Conservation (phyloP, 257 asterid species). For the Solanum okadae region DNA sequence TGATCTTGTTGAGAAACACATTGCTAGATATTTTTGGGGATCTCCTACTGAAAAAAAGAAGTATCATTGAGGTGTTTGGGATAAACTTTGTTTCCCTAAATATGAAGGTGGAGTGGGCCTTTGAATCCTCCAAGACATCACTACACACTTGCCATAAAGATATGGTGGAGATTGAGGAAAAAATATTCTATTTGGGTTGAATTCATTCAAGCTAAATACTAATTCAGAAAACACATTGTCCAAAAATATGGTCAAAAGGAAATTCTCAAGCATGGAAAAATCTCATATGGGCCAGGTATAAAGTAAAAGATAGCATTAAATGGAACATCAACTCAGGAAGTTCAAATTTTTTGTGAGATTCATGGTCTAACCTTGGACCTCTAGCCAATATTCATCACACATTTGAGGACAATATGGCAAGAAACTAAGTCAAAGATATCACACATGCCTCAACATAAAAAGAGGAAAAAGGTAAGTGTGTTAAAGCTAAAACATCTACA, state of each 20-base stretch:
- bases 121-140: not conserved
- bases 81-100: not conserved
- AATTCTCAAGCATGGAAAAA: not conserved
- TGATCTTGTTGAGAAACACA: not conserved
- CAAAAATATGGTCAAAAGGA: not conserved
- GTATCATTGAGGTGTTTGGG: not conserved
- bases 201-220: not conserved
- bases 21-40: not conserved
- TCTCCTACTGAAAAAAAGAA: too few species aligned
- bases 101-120: not conserved
- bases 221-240: not conserved
- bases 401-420: not conserved
- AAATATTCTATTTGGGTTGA: not conserved
- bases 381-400: not conserved
- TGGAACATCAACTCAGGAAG: not conserved
- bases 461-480: not conserved
- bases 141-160: not conserved
- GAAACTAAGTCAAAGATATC: too few species aligned
- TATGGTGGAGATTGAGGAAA: not conserved
- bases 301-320: not conserved
- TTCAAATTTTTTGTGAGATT: not conserved
- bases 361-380: not conserved
- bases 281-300: not conserved
- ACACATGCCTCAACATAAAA: too few species aligned
- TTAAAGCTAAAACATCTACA: conserved; percentile 3